Conservation (phyloP, 306 rosid genomes). For the Psophocarpus tetragonolobus region DNA sequence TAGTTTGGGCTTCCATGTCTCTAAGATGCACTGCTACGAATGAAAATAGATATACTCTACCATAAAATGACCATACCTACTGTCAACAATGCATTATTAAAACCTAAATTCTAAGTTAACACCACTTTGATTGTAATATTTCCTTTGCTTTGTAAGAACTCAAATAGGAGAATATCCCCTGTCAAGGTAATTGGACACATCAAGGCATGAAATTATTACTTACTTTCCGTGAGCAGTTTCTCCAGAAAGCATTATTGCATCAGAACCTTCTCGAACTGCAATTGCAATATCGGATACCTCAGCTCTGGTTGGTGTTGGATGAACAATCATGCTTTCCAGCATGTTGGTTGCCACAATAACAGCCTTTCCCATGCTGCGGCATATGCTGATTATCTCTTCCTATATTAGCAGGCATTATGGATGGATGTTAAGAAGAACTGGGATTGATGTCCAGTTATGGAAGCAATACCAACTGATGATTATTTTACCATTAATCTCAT, state of each 20-base stretch:
- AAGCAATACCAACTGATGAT: not conserved
- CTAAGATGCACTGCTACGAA: not conserved
- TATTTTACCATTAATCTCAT: constrained; percentile 11
- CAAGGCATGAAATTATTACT: constrained; percentile 35
- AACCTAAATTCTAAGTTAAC: not conserved
- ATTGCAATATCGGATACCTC: constrained; percentile 99
- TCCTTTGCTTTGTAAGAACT: not conserved
- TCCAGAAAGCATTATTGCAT: constrained; percentile 96
- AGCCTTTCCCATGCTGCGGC: constrained; percentile 99
- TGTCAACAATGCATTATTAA: not conserved
- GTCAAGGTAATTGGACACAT: constrained; percentile 14
- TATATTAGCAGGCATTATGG: constrained; percentile 34
- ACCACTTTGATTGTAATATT: not conserved
- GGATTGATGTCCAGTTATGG: constrained; percentile 1
- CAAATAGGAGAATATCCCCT: not conserved
- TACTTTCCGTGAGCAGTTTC: constrained; percentile 99
- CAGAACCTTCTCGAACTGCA: constrained; percentile 99
- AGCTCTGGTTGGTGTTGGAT: constrained; percentile 99
- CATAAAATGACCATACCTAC: constrained; percentile 7
- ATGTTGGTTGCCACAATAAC: constrained; percentile 98
- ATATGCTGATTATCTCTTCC: constrained; percentile 88
- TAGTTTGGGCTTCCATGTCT: not conserved
- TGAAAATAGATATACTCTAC: not conserved
- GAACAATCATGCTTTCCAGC: constrained; percentile 99
- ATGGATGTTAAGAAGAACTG: constrained; percentile 25